Percentiles rank a stretch among this genome's conserved stretches.
Conservation (phyloP, 1,284 basidiomycete genomes). For the Pholiota adiposa region DNA sequence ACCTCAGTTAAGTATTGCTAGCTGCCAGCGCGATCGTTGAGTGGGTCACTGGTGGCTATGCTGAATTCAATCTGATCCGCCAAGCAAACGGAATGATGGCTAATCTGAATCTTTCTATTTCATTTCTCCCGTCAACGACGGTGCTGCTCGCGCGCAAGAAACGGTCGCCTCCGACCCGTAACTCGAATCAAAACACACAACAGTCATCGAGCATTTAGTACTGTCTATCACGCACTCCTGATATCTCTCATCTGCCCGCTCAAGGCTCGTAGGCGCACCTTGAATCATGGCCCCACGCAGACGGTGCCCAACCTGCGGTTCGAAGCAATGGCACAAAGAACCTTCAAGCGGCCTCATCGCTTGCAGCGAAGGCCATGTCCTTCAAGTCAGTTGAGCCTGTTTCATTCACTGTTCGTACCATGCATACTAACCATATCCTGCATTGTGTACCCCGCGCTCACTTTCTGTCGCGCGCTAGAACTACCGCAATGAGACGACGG, state of each 20-base stretch:
- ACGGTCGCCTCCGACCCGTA: neutral
- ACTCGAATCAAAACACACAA: too few relatives aligned
- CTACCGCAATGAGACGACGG: slow-evolving; percentile 73
- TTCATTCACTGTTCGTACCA: neutral
- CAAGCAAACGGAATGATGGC: neutral
- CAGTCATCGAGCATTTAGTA: too few relatives aligned
- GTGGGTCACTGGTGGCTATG: slow-evolving; percentile 24
- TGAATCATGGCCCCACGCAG: slow-evolving; percentile 58
- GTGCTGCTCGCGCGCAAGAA: neutral
- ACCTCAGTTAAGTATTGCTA: slow-evolving; percentile 2
- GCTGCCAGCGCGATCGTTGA: slow-evolving; percentile 16
- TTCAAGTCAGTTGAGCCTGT: slow-evolving; percentile 54
- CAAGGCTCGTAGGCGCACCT: neutral
- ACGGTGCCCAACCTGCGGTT: slow-evolving; percentile 72
- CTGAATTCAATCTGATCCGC: slow-evolving; percentile 12
- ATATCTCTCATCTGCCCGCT: too few relatives aligned
- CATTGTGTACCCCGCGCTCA: neutral
- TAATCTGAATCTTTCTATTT: neutral
- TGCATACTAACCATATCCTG: neutral
- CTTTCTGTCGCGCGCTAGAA: slow-evolving; percentile 46
- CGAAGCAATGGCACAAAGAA: slow-evolving; percentile 80
- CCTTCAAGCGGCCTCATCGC: slow-evolving; percentile 70
- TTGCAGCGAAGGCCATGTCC: slow-evolving; percentile 79
- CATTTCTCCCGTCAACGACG: neutral
- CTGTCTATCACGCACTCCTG: too few relatives aligned